Evolutionary conservation across 192 early-diverging fungal genomes (phyloP).

Genomic region (Coemansia sp.): DNA sequence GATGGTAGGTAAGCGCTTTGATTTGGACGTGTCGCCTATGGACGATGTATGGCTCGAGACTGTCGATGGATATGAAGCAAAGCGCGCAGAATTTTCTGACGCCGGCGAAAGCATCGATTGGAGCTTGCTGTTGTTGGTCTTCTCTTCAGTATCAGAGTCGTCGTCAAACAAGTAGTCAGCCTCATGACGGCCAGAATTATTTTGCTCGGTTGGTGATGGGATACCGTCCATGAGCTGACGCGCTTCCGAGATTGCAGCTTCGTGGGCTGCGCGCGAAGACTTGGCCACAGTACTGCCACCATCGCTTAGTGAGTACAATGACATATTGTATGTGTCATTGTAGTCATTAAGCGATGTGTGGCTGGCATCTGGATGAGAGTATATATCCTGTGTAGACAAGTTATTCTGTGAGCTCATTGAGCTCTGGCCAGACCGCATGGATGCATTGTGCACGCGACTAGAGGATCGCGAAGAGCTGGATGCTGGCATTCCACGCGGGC

Average conservation of each 20-base stretch:
- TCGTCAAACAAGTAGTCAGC: slow-evolving; percentile 54
- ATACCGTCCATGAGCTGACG: slow-evolving; percentile 52
- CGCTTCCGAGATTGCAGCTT: slow-evolving; percentile 43
- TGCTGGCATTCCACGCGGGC: slow-evolving; percentile 50
- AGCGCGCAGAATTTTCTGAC: slow-evolving; percentile 37
- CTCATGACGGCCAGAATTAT: slow-evolving; percentile 18
- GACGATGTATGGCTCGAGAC: slow-evolving; percentile 37
- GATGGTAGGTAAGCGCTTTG: slow-evolving; percentile 20
- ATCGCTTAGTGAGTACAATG: slow-evolving; percentile 47
- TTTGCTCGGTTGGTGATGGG: slow-evolving; percentile 42
- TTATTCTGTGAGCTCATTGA: slow-evolving; percentile 14
- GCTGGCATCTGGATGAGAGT: slow-evolving; percentile 11
- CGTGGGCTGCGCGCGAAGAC: slow-evolving; percentile 23
- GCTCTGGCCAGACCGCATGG: slow-evolving; percentile 19
- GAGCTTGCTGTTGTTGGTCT: slow-evolving; percentile 20
- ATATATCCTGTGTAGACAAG: slow-evolving; percentile 2
- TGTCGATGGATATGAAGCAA: slow-evolving; percentile 37
- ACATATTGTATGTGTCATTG: slow-evolving; percentile 30
- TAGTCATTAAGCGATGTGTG: no score
- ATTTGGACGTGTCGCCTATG: slow-evolving; percentile 15
- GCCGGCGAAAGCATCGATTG: slow-evolving; percentile 46
- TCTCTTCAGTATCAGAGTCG: slow-evolving; percentile 23
- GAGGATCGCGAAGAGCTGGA: slow-evolving; percentile 23
- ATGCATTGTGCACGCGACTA: slow-evolving; percentile 24
- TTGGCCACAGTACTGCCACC: slow-evolving; percentile 14